These are phyloP conservation scores for Cytospora mali DNA, from an alignment of 2,329 filamentous ascomycete genomes.

Conservation along the genomic window DNA sequence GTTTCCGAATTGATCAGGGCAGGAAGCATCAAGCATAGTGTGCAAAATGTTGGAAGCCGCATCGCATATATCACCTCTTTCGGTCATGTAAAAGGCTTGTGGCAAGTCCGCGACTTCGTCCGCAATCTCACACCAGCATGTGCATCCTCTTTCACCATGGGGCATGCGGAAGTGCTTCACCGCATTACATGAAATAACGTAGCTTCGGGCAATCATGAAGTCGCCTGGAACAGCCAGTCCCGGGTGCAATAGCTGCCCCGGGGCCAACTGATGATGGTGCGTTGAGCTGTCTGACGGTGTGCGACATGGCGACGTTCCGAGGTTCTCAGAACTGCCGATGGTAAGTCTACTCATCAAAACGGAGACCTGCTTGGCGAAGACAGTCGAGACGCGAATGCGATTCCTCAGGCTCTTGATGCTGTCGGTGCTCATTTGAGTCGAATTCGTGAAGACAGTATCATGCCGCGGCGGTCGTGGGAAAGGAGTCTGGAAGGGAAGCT, in stretches of 20 bases:
- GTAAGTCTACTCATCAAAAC: conserved; percentile 40
- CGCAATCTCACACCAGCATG: conserved; percentile 40
- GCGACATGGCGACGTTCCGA: conserved; percentile 15
- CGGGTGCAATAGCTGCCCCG: conserved; percentile 27
- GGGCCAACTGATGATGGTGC: conserved; percentile 32
- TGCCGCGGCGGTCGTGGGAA: conserved; percentile 35
- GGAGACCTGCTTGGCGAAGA: conserved; percentile 36
- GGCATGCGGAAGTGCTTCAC: conserved; percentile 21
- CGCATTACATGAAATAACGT: conserved; percentile 18
- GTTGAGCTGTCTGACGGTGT: conserved; percentile 18
- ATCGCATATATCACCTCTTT: conserved; percentile 35
- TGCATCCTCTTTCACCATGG: conserved; percentile 25
- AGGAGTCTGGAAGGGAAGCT: conserved; percentile 15
- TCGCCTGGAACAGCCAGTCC: conserved; percentile 51
- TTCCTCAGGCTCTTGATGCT: conserved; percentile 41
- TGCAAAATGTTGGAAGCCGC: conserved; percentile 31
- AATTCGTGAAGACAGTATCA: conserved; percentile 41
- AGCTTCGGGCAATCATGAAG: conserved; percentile 43
- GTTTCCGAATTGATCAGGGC: conserved; percentile 50
- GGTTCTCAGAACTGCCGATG: conserved; percentile 23
- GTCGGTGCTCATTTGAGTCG: conserved; percentile 43
- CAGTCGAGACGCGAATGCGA: conserved; percentile 25
- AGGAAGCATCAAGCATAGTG: conserved; percentile 24
- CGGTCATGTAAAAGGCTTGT: conserved; percentile 35
- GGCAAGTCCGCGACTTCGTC: conserved; percentile 30